These are phyloP conservation scores for Microdochium bolleyi DNA, from an alignment of 2,329 filamentous ascomycete species.

Conservation along the genomic window DNA sequence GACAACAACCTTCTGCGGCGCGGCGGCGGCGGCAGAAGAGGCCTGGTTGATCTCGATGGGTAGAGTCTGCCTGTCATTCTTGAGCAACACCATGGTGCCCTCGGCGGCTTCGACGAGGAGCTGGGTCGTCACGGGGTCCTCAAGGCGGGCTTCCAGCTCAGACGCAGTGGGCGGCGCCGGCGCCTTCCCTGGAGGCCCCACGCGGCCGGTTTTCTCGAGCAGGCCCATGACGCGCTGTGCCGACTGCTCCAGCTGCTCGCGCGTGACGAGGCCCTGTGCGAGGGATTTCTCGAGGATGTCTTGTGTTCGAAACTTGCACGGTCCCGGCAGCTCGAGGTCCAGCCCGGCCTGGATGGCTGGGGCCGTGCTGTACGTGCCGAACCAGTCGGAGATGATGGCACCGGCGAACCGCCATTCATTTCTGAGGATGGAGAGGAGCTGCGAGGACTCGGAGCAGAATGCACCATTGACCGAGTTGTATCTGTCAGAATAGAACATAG, in stretches of 20 bases:
- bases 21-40: too few species aligned
- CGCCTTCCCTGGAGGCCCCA: background rate
- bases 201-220: background rate
- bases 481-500: too few species aligned
- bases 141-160: too few species aligned
- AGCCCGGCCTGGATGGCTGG: background rate
- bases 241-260: background rate
- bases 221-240: background rate
- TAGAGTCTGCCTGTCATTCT: background rate
- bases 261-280: background rate
- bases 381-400: background rate
- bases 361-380: background rate
- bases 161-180: too few species aligned
- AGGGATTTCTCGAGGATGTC: background rate
- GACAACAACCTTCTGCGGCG: background rate
- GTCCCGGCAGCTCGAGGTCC: background rate
- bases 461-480: slow-evolving; percentile 18
- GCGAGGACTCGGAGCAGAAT: slow-evolving; percentile 12
- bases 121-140: too few species aligned
- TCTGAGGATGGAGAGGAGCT: slow-evolving; percentile 15
- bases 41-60: too few species aligned
- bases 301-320: background rate
- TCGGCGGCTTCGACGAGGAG: background rate
- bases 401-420: slow-evolving; percentile 24
- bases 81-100: background rate